A percentile compares a stretch with the other conserved stretches of the same genome.
These are phyloP conservation scores for Starmera caribaea DNA, from an alignment of 805 yeast species.

Conservation along the genomic window DNA sequence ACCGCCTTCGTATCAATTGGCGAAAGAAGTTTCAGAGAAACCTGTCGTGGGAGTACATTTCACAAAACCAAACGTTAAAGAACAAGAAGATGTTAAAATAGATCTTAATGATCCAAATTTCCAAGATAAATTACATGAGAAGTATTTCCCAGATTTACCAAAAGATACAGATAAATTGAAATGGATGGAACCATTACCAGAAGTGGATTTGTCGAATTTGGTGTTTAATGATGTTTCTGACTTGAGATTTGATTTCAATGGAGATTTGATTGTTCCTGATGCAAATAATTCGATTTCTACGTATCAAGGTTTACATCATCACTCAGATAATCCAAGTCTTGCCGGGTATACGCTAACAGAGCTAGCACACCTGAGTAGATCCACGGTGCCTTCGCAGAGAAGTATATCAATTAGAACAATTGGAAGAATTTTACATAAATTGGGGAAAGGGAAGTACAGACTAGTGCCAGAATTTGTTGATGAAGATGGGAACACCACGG, in stretches of 20 bases:
- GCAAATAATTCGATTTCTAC: constrained; percentile 39
- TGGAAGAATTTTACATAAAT: constrained; percentile 78
- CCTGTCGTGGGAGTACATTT: constrained; percentile 54
- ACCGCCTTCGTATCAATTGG: constrained; percentile 38
- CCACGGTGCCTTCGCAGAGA: constrained; percentile 77
- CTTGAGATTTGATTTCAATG: constrained; percentile 82
- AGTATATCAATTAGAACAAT: constrained; percentile 77
- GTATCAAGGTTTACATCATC: constrained; percentile 78
- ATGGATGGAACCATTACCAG: constrained; percentile 79
- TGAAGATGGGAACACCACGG: constrained; percentile 21
- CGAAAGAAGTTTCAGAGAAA: constrained; percentile 34
- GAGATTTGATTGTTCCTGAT: constrained; percentile 57
- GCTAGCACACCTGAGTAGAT: constrained; percentile 67
- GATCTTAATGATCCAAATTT: constrained; percentile 75
- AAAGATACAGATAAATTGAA: constrained; percentile 70
- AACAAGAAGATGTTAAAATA: constrained; percentile 25
- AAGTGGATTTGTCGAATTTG: constrained; percentile 21
- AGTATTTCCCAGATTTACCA: constrained; percentile 86
- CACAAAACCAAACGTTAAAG: constrained; percentile 37
- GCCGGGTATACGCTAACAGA: constrained; percentile 92
- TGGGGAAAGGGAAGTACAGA: constrained; percentile 53
- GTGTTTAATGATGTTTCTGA: constrained; percentile 45
- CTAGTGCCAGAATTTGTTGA: constrained; percentile 36
- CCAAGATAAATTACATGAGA: constrained; percentile 67
- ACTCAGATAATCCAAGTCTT: constrained; percentile 74